Conservation (phyloP, 1,284 basidiomycete species). For the Trichosporon asahii region DNA sequence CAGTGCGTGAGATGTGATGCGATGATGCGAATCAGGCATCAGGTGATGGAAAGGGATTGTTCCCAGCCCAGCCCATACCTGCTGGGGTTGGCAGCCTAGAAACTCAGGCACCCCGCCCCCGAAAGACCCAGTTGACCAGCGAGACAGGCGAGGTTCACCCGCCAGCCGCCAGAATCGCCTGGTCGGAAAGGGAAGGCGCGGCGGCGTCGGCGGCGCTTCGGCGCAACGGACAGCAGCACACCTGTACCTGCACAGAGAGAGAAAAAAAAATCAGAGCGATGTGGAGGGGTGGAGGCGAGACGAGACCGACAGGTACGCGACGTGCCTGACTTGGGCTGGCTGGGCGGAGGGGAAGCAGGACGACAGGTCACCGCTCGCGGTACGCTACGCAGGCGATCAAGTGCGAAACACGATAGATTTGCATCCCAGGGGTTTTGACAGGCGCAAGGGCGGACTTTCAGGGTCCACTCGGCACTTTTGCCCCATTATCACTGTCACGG, state of each 20-base stretch:
- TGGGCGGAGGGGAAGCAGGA: too few relatives aligned
- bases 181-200: background rate
- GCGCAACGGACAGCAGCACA: background rate
- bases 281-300: background rate
- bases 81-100: background rate
- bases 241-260: too few relatives aligned
- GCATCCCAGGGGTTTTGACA: constrained; percentile 6
- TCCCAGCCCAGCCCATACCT: background rate
- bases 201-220: constrained; percentile 2
- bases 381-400: too few relatives aligned
- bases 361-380: too few relatives aligned
- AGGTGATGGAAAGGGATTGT: background rate
- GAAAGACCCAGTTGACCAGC: too few relatives aligned
- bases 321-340: background rate
- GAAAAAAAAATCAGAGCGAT: background rate
- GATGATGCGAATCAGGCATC: background rate
- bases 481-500: constrained; percentile 7
- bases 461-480: constrained; percentile 8
- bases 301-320: constrained; percentile 4
- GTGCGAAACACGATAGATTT: constrained; percentile 8
- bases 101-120: background rate
- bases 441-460: background rate
- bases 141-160: background rate
- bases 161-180: background rate
- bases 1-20: constrained; percentile 1